Evolutionary conservation across 257 asterid genomes (phyloP).

Genomic region (Fraxinus excelsior): DNA sequence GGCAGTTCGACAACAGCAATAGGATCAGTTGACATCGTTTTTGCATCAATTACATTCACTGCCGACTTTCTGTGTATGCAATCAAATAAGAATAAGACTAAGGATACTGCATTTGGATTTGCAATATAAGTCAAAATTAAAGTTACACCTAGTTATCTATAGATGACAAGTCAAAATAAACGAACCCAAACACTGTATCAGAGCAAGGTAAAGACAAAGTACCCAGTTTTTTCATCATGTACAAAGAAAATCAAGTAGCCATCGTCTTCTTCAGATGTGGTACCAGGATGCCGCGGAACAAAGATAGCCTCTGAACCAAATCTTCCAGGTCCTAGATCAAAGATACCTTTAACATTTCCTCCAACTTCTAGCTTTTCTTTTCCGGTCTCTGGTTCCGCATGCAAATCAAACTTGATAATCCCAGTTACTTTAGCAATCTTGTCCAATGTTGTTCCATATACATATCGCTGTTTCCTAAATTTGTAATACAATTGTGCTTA

Average conservation of each 20-base stretch:
- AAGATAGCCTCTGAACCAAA: slow-evolving; percentile 96
- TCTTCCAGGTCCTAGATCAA: slow-evolving; percentile 83
- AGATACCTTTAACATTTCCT: slow-evolving; percentile 82
- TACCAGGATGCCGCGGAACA: slow-evolving; percentile 76
- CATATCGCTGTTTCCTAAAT: slow-evolving; percentile 86
- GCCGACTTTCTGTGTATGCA: slow-evolving; percentile 66
- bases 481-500: slow-evolving; percentile 2
- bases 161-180: neutral
- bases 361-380: slow-evolving; percentile 90
- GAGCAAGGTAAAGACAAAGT: slow-evolving; percentile 28
- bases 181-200: neutral
- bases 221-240: slow-evolving; percentile 90
- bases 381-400: slow-evolving; percentile 73
- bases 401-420: slow-evolving; percentile 84
- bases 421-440: slow-evolving; percentile 89
- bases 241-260: slow-evolving; percentile 94
- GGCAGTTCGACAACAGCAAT: slow-evolving; percentile 85
- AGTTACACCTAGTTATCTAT: neutral
- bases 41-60: slow-evolving; percentile 88
- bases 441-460: slow-evolving; percentile 79
- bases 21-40: slow-evolving; percentile 86
- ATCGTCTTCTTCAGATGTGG: slow-evolving; percentile 82
- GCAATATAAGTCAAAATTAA: neutral
- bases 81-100: neutral
- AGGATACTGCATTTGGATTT: neutral